phyloP scores from a whole-genome alignment of 208 protist species.

The Crithidia mellificae region DNA sequence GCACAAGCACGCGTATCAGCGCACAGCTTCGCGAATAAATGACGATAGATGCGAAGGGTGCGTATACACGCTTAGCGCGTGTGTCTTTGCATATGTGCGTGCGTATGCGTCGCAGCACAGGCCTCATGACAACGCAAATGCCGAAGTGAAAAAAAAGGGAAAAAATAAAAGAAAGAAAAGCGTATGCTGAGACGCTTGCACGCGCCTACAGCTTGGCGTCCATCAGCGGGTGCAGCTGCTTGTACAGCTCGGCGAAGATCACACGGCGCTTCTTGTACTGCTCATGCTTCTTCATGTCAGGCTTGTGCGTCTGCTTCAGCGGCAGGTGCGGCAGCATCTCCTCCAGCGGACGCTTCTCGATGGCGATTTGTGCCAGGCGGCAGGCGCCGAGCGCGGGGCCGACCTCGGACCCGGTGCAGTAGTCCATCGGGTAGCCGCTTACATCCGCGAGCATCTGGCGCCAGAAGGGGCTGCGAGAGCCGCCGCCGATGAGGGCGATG shows the following conservation, averaged over 20 bases:
- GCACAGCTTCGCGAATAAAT: not conserved
- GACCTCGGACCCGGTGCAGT: constrained; percentile 70
- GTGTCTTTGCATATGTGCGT: too few relatives aligned
- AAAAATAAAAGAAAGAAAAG: too few relatives aligned
- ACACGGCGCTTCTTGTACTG: constrained; percentile 53
- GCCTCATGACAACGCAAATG: too few relatives aligned
- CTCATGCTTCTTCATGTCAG: constrained; percentile 55
- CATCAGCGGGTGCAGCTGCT: constrained; percentile 61
- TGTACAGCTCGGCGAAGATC: constrained; percentile 66
- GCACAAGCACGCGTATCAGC: not conserved
- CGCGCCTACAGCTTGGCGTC: constrained; percentile 45
- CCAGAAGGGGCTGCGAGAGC: constrained; percentile 68
- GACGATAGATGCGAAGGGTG: not conserved
- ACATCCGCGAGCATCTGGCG: constrained; percentile 81
- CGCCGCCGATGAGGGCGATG: constrained; percentile 73
- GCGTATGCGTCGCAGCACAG: too few relatives aligned
- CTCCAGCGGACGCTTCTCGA: constrained; percentile 56
- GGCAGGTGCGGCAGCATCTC: constrained; percentile 53
- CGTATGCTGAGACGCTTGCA: too few relatives aligned
- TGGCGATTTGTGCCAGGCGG: constrained; percentile 67
- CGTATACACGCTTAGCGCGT: not conserved
- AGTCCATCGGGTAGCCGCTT: constrained; percentile 56
- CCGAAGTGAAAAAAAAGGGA: too few relatives aligned
- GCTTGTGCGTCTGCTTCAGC: constrained; percentile 62
- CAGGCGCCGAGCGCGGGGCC: constrained; percentile 67